Evolutionary conservation across 2,329 filamentous ascomycete genomes (phyloP).

Genomic region (Didymella pomorum): DNA sequence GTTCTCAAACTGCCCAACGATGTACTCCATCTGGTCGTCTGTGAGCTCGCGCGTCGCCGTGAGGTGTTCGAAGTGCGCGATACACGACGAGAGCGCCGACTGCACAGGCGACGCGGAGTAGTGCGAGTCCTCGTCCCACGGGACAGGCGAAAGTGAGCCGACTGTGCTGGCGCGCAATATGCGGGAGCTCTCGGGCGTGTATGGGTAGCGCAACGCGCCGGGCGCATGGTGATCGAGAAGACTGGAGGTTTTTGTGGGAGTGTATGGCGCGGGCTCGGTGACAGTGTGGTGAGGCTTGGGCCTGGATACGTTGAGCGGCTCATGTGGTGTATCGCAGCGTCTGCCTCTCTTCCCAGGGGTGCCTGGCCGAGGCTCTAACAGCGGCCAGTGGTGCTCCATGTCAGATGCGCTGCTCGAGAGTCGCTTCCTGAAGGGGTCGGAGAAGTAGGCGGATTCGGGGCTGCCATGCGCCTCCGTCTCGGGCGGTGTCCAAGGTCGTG

Average conservation of each 20-base stretch:
- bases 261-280: slow-evolving; percentile 34
- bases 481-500: slow-evolving; percentile 45
- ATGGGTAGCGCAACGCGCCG: slow-evolving; percentile 40
- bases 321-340: slow-evolving; percentile 26
- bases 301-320: slow-evolving; percentile 20
- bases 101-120: slow-evolving; percentile 40
- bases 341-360: slow-evolving; percentile 12
- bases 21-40: slow-evolving; percentile 47
- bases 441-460: slow-evolving; percentile 33
- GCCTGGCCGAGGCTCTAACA: slow-evolving; percentile 11
- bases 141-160: slow-evolving; percentile 31
- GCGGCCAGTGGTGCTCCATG: slow-evolving; percentile 25
- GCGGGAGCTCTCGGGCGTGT: slow-evolving; percentile 44
- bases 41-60: slow-evolving; percentile 42
- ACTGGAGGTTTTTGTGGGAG: slow-evolving; percentile 31
- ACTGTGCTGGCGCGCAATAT: slow-evolving; percentile 28
- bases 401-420: slow-evolving; percentile 22
- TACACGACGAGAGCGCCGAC: slow-evolving; percentile 42
- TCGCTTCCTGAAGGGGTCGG: slow-evolving; percentile 27
- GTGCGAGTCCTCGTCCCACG: slow-evolving; percentile 36
- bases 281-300: slow-evolving; percentile 27
- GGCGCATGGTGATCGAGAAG: slow-evolving; percentile 20
- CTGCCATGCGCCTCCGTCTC: slow-evolving; percentile 31
- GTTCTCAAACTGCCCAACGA: slow-evolving; percentile 44
- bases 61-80: slow-evolving; percentile 42